Conservation (phyloP, 768 basidiomycete genomes). For the Leccinum rimulosum region DNA sequence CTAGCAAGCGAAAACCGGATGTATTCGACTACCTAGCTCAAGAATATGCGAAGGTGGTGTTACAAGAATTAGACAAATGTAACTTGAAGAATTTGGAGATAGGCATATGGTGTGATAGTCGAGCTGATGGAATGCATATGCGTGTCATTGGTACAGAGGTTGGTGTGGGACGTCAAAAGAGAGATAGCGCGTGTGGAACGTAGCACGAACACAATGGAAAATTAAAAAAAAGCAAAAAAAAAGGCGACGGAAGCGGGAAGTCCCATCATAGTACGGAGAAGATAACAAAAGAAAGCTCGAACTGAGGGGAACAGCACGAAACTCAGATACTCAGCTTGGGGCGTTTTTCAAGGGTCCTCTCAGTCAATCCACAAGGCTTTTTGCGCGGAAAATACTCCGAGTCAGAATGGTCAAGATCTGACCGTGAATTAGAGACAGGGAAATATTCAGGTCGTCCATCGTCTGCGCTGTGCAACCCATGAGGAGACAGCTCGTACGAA, state of each 20-base stretch:
- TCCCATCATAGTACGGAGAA: constrained; percentile 1
- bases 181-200: constrained; percentile 13
- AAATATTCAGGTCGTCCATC: constrained; percentile 33
- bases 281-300: constrained; percentile 4
- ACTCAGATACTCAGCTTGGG: constrained; percentile 29
- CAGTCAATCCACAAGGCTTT: constrained; percentile 17
- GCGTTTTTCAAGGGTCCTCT: constrained; percentile 26
- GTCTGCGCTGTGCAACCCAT: constrained; percentile 17
- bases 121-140: constrained; percentile 24
- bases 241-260: not conserved
- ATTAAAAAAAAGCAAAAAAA: not conserved
- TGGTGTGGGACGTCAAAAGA: constrained; percentile 20
- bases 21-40: constrained; percentile 16
- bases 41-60: constrained; percentile 17
- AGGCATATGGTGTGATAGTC: constrained; percentile 25
- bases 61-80: constrained; percentile 34
- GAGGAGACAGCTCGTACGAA: constrained; percentile 28
- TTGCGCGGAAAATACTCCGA: constrained; percentile 25
- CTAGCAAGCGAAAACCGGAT: constrained; percentile 14
- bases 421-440: constrained; percentile 35
- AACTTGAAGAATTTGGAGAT: constrained; percentile 4
- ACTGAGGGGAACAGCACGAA: constrained; percentile 4
- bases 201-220: constrained; percentile 5
- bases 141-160: constrained; percentile 20
- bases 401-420: constrained; percentile 32